Evolutionary conservation across 371 early-diverging fungal species (phyloP).

Genomic region (Rhizopus microsporus): DNA sequence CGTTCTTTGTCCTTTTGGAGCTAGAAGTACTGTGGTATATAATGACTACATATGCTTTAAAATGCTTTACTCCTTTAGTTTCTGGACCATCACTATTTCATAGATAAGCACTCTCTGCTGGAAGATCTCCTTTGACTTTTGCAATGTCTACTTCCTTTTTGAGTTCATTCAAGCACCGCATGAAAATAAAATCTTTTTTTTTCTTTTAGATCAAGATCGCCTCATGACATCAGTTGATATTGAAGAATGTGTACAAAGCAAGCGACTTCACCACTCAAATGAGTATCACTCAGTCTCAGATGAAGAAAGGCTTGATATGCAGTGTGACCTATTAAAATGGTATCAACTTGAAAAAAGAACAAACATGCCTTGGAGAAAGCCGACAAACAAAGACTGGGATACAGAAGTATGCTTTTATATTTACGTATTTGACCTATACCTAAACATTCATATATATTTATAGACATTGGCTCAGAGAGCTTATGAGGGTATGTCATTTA

Average conservation of each 20-base stretch:
- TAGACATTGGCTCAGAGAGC: constrained; percentile 59
- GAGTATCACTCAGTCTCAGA: constrained; percentile 34
- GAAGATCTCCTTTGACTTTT: no score
- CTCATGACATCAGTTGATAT: constrained; percentile 12
- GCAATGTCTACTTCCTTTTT: neutral
- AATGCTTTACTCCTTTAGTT: no score
- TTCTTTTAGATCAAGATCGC: neutral
- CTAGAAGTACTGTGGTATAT: no score
- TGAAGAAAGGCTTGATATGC: constrained; percentile 37
- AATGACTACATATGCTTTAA: no score
- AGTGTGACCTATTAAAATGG: constrained; percentile 59
- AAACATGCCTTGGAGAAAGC: constrained; percentile 73
- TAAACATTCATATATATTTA: neutral
- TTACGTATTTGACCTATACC: neutral
- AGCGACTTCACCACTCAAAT: constrained; percentile 29
- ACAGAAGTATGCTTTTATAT: constrained; percentile 14
- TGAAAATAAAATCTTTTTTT: neutral
- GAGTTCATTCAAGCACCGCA: neutral
- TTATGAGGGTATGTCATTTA: constrained; percentile 57
- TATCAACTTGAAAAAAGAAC: constrained; percentile 64
- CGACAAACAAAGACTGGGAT: constrained; percentile 23
- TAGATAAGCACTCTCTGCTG: no score
- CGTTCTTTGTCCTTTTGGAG: no score
- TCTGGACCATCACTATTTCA: no score
- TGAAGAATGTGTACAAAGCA: constrained; percentile 40